Evolutionary conservation across 768 basidiomycete species (phyloP), one percentile per base, ranked within the genome.

Genomic region (Phlebiopsis gigantea): DNA sequence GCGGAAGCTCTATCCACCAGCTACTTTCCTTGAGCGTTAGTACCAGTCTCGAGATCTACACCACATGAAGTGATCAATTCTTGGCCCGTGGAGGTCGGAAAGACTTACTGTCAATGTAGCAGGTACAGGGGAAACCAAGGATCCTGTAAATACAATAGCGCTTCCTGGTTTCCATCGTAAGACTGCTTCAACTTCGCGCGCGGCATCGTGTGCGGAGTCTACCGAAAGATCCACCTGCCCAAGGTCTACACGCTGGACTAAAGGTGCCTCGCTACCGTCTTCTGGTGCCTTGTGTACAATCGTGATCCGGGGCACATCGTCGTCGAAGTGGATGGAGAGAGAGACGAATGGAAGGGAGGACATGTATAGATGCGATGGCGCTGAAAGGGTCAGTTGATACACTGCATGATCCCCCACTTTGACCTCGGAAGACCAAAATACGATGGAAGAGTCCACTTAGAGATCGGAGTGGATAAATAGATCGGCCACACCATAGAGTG

Each of bases 331-430:
- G 5, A 97, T 73, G 1, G 73, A 68, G 12, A 94, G 64, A 1
- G 79, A 77, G 0, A 79, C 67, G 63, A 97, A 82, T 0, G 87
- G 79, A 15, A 96, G 71, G 0, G 73, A 72, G 4, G 80, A 76
- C 19, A 91, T 74, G 0, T 75, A 67, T 12, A 80, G 73, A 3
- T 71, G 63, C 0, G 69, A 63, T 0, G 84, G 82, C 0, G 87
- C 80, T 1, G 75, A 70, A 28, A 97, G 66, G 7, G 77, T 73
- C 7, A 97, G 63, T 68, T 98, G 94, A 70, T 92, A 97, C 0
- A 89, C 80, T 0, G 80, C 80, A 2, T 72, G 67, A 59, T 85
- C 80, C 9, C 76, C 79, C 4, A 94, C 78, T 51, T 78, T 76
- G 24, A 83, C 80, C 56, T 83, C 78, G 0, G 79, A 59, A 7